Base-by-base conservation (phyloP, 2,329 filamentous ascomycete species). In the Epichloe gansuensis region DNA sequence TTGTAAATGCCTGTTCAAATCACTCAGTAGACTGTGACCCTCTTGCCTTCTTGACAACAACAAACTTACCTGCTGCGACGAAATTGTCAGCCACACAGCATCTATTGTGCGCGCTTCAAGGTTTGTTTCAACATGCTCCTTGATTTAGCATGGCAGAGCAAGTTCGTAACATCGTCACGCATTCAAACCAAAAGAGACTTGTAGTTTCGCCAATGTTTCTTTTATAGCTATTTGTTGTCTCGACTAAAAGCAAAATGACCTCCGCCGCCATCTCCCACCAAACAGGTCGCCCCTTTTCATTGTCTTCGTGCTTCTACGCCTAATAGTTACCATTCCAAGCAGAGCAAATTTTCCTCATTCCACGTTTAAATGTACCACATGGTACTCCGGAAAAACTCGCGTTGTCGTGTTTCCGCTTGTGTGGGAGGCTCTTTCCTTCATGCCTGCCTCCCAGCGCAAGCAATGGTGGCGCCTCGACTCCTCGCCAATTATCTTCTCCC, bases 321-420 rank as follows among this genome's bases (percentile, higher is more conserved):
- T 55, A 5, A 23, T 0, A 31, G 9, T 52, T 53, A 50, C 54
- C 54, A 45, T 53, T 49, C 55, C 57, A 21, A 46, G 34, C 23
- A 48, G 50, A 52, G 34, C 41, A 39, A 38, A 34, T n/a, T 3
- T 25, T 38, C 1, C 43, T 35, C 31, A 31, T 34, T 3, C 4
- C 23, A 13, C 4, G 1, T 12, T 15, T 42, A 74, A 50, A 74
- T 72, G 57, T 66, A 74, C 72, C 72, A 74, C 70, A 73, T 73
- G 7, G 70, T 73, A 25, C 59, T 50, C 21, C 62, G 61, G 60
- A 71, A 65, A 48, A 71, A 71, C 2, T 62, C 52, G 6, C 68
- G 59, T 55, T 69, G 67, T 2, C 62, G 59, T 45, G 61, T 44
- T 55, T 71, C 68, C 2, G 62, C 67, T 0, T 58, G 51, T 8